These are phyloP conservation scores for Myxozyma udenii DNA, from an alignment of 805 yeast genomes.

Conservation along the genomic window DNA sequence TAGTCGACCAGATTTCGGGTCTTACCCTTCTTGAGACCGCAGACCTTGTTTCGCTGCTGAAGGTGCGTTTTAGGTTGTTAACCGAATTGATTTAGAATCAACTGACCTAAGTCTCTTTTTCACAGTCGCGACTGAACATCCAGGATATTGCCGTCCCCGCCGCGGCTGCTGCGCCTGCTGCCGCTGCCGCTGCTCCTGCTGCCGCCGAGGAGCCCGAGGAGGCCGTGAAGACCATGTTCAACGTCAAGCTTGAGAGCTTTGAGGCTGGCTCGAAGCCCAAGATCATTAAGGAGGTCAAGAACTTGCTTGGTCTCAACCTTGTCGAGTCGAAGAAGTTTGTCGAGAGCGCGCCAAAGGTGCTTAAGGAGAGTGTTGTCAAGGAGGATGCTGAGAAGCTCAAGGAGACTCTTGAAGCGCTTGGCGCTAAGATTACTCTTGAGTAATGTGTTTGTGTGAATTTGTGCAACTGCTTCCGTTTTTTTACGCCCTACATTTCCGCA, in stretches of 20 bases:
- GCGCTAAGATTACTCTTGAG: constrained; percentile 90
- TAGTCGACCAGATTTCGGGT: constrained; percentile 87
- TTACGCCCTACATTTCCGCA: not conserved
- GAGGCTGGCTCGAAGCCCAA: constrained; percentile 95
- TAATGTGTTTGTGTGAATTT: too few relatives aligned
- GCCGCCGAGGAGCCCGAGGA: constrained; percentile 72
- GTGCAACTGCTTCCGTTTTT: not conserved
- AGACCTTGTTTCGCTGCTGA: constrained; percentile 62
- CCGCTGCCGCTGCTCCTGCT: constrained; percentile 66
- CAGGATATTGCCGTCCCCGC: constrained; percentile 82
- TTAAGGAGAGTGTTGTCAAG: constrained; percentile 93
- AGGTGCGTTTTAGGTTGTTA: constrained; percentile 38
- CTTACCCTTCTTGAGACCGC: constrained; percentile 92
- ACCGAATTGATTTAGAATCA: not conserved
- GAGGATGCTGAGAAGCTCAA: constrained; percentile 98
- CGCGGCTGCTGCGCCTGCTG: constrained; percentile 57
- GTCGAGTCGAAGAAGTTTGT: constrained; percentile 98
- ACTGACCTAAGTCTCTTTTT: not conserved
- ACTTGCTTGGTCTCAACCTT: constrained; percentile 81
- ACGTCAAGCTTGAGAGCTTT: constrained; percentile 86
- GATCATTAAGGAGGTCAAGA: constrained; percentile 95
- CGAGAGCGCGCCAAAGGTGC: constrained; percentile 92
- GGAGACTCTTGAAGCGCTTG: constrained; percentile 85
- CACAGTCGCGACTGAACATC: constrained; percentile 68
- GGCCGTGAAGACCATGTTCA: constrained; percentile 85